A percentile compares a stretch with the other conserved stretches of the same genome.
These are phyloP conservation scores for Penicillium oxalicum DNA, from an alignment of 2,329 filamentous ascomycete genomes.

Conservation along the genomic window DNA sequence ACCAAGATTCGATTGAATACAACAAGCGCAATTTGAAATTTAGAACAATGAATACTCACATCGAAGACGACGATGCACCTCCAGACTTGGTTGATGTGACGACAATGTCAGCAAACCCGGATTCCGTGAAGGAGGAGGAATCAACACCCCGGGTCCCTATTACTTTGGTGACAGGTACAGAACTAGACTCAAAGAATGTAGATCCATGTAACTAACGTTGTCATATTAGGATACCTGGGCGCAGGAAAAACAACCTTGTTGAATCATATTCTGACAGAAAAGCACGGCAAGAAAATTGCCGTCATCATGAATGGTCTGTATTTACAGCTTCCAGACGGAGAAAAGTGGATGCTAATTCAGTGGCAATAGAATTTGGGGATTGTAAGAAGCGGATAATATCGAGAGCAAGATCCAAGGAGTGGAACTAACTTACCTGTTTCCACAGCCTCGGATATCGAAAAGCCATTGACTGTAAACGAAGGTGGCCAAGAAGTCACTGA, in stretches of 20 bases:
- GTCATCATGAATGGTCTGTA: conserved; percentile 83
- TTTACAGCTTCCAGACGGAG: not conserved
- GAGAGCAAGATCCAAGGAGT: not conserved
- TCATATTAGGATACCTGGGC: conserved; percentile 71
- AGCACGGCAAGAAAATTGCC: conserved; percentile 96
- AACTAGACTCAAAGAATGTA: not conserved
- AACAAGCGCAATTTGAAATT: not conserved
- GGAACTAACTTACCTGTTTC: conserved; percentile 1
- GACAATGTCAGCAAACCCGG: conserved; percentile 23
- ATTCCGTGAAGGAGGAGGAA: conserved; percentile 17
- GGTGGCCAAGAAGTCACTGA: conserved; percentile 78
- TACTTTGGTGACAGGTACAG: conserved; percentile 46
- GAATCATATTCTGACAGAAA: conserved; percentile 90
- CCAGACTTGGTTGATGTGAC: conserved; percentile 41
- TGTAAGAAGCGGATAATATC: conserved; percentile 45
- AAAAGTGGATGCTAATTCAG: conserved; percentile 15
- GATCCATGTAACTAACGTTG: conserved; percentile 1
- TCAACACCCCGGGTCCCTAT: conserved; percentile 42
- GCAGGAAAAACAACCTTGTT: conserved; percentile 92
- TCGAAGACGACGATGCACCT: conserved; percentile 42
- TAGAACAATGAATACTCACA: conserved; percentile 15
- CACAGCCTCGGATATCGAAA: conserved; percentile 85
- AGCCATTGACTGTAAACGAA: conserved; percentile 84
- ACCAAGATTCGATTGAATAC: not conserved
- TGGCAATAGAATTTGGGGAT: conserved; percentile 65